Evolutionary conservation across 495 filamentous ascomycete species (phyloP), one percentile per base, ranked within the genome.

Genomic region (Pyrenula aspistea): DNA sequence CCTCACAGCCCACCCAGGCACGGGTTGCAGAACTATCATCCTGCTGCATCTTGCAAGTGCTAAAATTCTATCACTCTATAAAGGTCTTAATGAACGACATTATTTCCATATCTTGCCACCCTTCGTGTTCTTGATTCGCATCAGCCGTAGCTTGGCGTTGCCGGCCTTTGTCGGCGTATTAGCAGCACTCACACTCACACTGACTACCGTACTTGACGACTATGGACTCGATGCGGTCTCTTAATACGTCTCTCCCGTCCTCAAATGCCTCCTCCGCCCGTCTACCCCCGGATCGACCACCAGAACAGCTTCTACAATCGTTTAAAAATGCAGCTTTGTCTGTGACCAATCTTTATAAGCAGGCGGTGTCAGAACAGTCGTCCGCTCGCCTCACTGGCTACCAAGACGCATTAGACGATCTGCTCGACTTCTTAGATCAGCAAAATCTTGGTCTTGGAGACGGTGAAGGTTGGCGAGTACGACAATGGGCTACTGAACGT

Each of bases 291-390:
- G 69, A 70, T 25, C 87, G 88, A 56, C 82, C 85, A 22, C 79
- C 86, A 12, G 88, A 91, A 65, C 79, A 93, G 64, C 82, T 96
- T 48, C 79, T 95, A 51, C 85, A 91, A 54, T 83, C 88, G 55
- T 99, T 99, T 78, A 91, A 87, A 67, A 80, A 85, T 42, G 94
- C 94, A 22, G 94, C 94, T 12, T 76, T 96, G 21, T 95, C 94
- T 2, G 91, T 97, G 54, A 97, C 94, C 51, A 92, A 91, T 60
- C 84, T 99, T 24, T 97, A 96, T 73, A 96, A 95, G 68, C 88
- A 84, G 54, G 90, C 92, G 15, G 85, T 85, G 1, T 74, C 81
- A 55, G 86, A 89, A 21, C 83, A 88, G 61, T 74, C 82, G n/a
- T 83, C 85, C 59, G 78, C 90, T 19, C 82, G 84, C 22, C 71